Conservation (phyloP, 495 filamentous ascomycete genomes). For the Aspergillus wentii region DNA sequence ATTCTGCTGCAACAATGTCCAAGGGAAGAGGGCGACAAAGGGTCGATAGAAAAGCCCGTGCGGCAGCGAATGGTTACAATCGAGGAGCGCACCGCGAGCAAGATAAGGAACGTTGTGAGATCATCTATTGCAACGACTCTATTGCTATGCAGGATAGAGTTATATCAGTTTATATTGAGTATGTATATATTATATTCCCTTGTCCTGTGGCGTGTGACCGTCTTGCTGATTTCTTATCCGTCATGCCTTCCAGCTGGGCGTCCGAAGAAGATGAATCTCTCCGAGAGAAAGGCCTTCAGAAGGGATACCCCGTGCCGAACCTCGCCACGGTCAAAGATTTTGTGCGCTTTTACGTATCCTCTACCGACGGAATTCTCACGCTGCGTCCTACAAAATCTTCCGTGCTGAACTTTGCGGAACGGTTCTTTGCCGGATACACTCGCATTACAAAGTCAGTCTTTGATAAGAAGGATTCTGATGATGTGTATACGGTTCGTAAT, state of each 20-base stretch:
- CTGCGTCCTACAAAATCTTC: constrained; percentile 7
- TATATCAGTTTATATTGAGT: constrained; percentile 4
- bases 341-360: constrained; percentile 10
- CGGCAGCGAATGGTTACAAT: constrained; percentile 3
- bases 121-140: constrained; percentile 4
- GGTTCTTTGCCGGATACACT: constrained; percentile 11
- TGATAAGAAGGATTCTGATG: constrained; percentile 3
- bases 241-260: constrained; percentile 1
- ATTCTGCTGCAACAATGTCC: constrained; percentile 8
- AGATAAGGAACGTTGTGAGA: constrained; percentile 4
- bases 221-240: constrained; percentile 3
- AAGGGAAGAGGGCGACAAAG: constrained; percentile 6
- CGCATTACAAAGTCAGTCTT: constrained; percentile 5
- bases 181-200: constrained; percentile 3
- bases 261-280: constrained; percentile 6
- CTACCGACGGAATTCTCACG: constrained; percentile 5
- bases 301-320: constrained; percentile 10
- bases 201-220: no score
- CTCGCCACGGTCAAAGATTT: constrained; percentile 12
- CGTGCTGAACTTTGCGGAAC: constrained; percentile 10
- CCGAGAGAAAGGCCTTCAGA: constrained; percentile 4
- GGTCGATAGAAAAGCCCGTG: constrained; percentile 2
- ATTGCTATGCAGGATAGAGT: constrained; percentile 2
- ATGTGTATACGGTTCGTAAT: constrained; percentile 3
- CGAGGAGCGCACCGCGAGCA: constrained; percentile 6